Evolutionary conservation across 2,329 filamentous ascomycete genomes (phyloP).

Genomic region (Aspergillus amoenus): DNA sequence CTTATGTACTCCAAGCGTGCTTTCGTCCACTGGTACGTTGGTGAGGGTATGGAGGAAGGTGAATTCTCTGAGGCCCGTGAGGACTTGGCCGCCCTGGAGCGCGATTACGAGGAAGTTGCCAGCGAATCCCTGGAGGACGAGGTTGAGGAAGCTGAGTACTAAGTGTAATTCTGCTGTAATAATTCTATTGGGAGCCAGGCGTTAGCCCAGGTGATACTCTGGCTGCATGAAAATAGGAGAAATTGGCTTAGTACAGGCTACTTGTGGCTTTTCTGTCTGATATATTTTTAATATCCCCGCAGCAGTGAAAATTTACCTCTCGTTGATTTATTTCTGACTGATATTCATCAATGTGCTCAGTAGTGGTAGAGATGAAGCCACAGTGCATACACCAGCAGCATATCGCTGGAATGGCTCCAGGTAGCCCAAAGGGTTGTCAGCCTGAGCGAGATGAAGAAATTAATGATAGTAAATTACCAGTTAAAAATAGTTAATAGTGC

Average conservation of each 20-base stretch:
- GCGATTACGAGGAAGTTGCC: constrained; percentile 98
- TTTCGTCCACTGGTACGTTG: constrained; percentile 99
- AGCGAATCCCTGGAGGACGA: constrained; percentile 87
- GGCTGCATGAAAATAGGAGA: constrained; percentile 38
- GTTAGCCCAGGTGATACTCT: constrained; percentile 23
- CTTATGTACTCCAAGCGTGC: constrained; percentile 99
- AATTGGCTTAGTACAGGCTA: constrained; percentile 37
- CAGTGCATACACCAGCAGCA: background rate
- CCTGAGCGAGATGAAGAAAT: background rate
- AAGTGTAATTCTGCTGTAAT: constrained; percentile 39
- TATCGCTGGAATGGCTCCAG: background rate
- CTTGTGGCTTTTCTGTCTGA: constrained; percentile 33
- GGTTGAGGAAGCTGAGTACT: constrained; percentile 91
- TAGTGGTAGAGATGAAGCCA: background rate
- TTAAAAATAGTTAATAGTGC: background rate
- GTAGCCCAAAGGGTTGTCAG: background rate
- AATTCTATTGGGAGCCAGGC: constrained; percentile 24
- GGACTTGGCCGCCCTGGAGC: constrained; percentile 95
- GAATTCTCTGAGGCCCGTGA: constrained; percentile 99
- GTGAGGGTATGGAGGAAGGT: constrained; percentile 99
- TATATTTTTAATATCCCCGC: constrained; percentile 43
- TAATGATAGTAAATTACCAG: background rate
- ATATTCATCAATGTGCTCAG: background rate
- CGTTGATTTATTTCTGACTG: constrained; percentile 22
- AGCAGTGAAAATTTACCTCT: constrained; percentile 39